phyloP scores from a whole-genome alignment of 202 grass and related monocot species.

The Setaria italica region DNA sequence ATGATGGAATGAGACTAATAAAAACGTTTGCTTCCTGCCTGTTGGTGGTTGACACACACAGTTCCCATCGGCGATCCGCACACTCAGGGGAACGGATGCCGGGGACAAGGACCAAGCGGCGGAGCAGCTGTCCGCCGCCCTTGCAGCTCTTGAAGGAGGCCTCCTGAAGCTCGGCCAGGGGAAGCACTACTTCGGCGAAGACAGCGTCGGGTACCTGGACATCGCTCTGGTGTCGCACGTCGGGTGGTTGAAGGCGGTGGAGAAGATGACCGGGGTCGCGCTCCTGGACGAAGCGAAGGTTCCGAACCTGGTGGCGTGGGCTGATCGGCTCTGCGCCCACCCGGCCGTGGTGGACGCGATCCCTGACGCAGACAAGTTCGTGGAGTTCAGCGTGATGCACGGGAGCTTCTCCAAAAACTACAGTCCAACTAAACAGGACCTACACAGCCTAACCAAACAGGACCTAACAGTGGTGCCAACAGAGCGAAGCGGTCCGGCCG shows the following conservation, averaged over 20 bases:
- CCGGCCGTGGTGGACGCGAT: conserved; percentile 53
- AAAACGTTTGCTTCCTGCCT: neutral
- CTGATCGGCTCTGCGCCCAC: conserved; percentile 49
- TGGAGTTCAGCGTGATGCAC: conserved; percentile 45
- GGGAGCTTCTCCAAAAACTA: too few relatives aligned
- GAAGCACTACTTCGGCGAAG: conserved; percentile 63
- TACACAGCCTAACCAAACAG: too few relatives aligned
- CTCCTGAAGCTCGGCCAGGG: conserved; percentile 41
- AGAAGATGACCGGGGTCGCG: conserved; percentile 47
- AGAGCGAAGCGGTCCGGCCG: too few relatives aligned
- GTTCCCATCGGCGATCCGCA: conserved; percentile 22
- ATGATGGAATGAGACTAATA: neutral
- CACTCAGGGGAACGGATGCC: conserved; percentile 8
- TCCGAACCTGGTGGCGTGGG: conserved; percentile 55
- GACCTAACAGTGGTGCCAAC: too few relatives aligned
- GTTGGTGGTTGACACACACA: neutral
- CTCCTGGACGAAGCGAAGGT: conserved; percentile 52
- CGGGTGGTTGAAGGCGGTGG: conserved; percentile 60
- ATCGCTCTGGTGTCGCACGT: conserved; percentile 48
- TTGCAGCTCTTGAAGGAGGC: conserved; percentile 69
- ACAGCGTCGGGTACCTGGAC: conserved; percentile 61
- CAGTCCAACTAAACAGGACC: too few relatives aligned
- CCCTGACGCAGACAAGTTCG: conserved; percentile 42
- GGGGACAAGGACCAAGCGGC: conserved; percentile 33
- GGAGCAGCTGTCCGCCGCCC: conserved; percentile 31